These are phyloP conservation scores for Colletotrichum endophyticum DNA, from an alignment of 2,329 filamentous ascomycete genomes.

Conservation along the genomic window DNA sequence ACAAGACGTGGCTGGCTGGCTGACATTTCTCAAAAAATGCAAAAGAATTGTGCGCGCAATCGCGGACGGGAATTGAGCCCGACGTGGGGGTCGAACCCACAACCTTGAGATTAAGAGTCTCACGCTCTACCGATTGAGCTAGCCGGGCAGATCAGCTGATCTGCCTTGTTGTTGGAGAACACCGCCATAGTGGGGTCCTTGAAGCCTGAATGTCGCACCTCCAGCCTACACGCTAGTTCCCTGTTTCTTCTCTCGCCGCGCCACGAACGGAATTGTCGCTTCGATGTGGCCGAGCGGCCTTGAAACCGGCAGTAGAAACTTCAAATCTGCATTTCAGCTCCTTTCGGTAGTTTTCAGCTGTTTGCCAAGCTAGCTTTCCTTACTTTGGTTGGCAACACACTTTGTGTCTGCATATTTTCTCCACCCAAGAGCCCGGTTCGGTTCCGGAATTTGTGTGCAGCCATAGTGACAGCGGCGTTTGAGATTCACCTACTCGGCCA, in stretches of 20 bases:
- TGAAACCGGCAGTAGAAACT: fast-evolving
- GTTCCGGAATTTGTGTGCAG: no score
- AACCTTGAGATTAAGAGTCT: slow-evolving; percentile 71
- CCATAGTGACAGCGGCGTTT: no score
- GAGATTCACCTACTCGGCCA: no score
- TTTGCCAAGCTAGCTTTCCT: no score
- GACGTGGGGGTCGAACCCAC: slow-evolving; percentile 51
- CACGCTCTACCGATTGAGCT: slow-evolving; percentile 77
- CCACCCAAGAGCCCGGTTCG: no score
- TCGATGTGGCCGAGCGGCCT: background rate
- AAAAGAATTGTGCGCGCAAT: background rate
- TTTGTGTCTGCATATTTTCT: no score
- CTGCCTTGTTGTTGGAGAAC: background rate
- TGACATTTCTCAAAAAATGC: background rate
- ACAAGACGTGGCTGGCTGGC: no score
- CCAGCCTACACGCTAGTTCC: fast-evolving
- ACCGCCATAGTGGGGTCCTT: fast-evolving
- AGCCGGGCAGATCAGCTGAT: slow-evolving; percentile 49
- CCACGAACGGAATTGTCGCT: fast-evolving
- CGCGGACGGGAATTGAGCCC: slow-evolving; percentile 22
- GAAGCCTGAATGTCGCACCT: fast-evolving
- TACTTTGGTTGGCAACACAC: no score
- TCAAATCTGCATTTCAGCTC: no score
- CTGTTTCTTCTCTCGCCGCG: fast-evolving
- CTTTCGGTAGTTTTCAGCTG: no score